These are phyloP conservation scores for Protomyces arabidopsidicola DNA, from an alignment of 1,139 yeast genomes.

Conservation along the genomic window DNA sequence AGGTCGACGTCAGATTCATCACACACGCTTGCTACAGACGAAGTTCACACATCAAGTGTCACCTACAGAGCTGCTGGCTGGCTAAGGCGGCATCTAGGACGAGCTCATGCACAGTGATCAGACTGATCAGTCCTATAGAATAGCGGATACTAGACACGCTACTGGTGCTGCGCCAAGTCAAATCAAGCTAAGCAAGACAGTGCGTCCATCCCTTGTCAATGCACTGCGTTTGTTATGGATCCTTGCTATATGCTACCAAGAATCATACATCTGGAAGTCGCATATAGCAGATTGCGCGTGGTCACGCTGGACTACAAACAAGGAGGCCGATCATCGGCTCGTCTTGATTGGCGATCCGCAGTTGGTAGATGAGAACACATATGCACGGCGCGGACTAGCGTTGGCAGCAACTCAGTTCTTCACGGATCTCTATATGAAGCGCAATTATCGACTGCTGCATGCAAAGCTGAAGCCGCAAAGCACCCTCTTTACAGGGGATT, in stretches of 20 bases:
- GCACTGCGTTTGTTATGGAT: slow-evolving; percentile 6
- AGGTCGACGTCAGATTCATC: too few relatives aligned
- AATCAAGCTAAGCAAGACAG: neutral
- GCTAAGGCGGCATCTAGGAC: too few relatives aligned
- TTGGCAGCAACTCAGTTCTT: slow-evolving; percentile 41
- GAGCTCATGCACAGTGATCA: too few relatives aligned
- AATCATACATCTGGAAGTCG: slow-evolving; percentile 13
- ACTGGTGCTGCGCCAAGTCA: too few relatives aligned
- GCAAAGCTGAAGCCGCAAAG: slow-evolving; percentile 64
- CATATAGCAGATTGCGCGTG: slow-evolving; percentile 9
- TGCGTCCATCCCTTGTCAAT: slow-evolving; percentile 5
- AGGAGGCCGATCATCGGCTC: slow-evolving; percentile 46
- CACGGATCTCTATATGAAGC: slow-evolving; percentile 70
- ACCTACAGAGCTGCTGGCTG: too few relatives aligned
- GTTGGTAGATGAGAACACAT: slow-evolving; percentile 71
- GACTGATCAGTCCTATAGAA: too few relatives aligned
- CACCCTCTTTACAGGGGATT: slow-evolving; percentile 76
- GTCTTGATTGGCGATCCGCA: slow-evolving; percentile 90
- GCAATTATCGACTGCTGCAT: slow-evolving; percentile 67
- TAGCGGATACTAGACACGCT: too few relatives aligned
- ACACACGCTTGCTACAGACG: too few relatives aligned
- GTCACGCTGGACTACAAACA: slow-evolving; percentile 38
- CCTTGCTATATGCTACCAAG: slow-evolving; percentile 5
- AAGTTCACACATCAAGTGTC: too few relatives aligned
- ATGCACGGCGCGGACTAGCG: slow-evolving; percentile 44